Evolutionary conservation across 495 filamentous ascomycete species (phyloP).

Genomic region (Xylaria cubensis): DNA sequence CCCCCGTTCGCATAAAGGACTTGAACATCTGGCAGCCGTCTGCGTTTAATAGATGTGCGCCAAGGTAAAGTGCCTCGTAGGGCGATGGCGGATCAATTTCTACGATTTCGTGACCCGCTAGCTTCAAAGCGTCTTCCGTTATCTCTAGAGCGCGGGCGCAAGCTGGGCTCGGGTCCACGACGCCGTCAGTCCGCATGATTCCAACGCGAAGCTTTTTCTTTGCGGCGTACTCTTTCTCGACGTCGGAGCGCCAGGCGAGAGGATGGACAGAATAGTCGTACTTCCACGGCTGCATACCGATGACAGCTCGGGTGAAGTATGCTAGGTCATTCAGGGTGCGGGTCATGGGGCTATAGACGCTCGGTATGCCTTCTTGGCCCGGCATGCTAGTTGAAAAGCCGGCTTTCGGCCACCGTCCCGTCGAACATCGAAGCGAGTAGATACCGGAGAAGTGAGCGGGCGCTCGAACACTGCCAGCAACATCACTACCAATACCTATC

Average conservation of each 20-base stretch:
- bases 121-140: conserved; percentile 69
- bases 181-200: conserved; percentile 80
- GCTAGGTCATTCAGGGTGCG: conserved; percentile 82
- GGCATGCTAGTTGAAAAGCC: conserved; percentile 90
- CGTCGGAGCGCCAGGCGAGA: conserved; percentile 73
- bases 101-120: conserved; percentile 76
- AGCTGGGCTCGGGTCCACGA: conserved; percentile 87
- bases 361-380: conserved; percentile 89
- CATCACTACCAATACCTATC: conserved; percentile 95
- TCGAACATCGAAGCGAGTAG: conserved; percentile 89
- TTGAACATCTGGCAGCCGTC: conserved; percentile 86
- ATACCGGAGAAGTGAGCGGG: conserved; percentile 93
- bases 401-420: conserved; percentile 90
- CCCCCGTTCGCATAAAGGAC: conserved; percentile 76
- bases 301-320: conserved; percentile 81
- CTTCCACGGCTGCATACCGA: conserved; percentile 88
- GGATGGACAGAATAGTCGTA: conserved; percentile 90
- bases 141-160: conserved; percentile 78
- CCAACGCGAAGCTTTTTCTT: conserved; percentile 74
- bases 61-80: conserved; percentile 79
- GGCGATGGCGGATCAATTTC: conserved; percentile 71
- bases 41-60: conserved; percentile 82
- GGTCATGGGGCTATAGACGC: conserved; percentile 93
- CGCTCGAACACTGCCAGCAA: conserved; percentile 87
- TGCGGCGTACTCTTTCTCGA: conserved; percentile 63